Conservation (phyloP, 1,284 basidiomycete genomes). For the Ceratobasidium sp. region DNA sequence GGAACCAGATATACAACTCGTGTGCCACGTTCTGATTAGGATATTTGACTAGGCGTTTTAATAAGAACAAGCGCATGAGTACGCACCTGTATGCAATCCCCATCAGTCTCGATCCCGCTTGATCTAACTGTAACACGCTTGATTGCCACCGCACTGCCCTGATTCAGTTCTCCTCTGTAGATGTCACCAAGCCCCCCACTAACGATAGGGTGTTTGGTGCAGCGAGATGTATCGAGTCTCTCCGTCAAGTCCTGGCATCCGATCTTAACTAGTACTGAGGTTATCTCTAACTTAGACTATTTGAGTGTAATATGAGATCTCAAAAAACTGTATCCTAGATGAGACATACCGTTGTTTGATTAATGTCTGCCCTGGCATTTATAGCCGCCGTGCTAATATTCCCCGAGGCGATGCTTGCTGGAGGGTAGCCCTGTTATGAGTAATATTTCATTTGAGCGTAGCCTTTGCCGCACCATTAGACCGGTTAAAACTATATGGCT, state of each 20-base stretch:
- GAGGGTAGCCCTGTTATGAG: too few species aligned
- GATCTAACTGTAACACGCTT: not conserved
- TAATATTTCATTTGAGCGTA: too few species aligned
- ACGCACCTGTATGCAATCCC: not conserved
- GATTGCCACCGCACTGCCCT: not conserved
- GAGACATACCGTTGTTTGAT: not conserved
- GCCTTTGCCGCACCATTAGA: too few species aligned
- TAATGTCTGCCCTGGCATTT: too few species aligned
- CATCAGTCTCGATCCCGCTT: not conserved
- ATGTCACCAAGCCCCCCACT: constrained; percentile 14
- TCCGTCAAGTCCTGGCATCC: constrained; percentile 18
- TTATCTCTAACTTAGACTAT: not conserved
- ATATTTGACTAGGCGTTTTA: too few species aligned
- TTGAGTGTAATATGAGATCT: not conserved
- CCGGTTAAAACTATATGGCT: too few species aligned
- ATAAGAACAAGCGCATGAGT: not conserved
- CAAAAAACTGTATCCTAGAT: not conserved
- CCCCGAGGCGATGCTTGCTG: too few species aligned
- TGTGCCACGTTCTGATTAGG: not conserved
- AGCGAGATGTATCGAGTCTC: not conserved
- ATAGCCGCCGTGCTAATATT: too few species aligned
- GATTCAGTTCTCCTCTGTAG: not conserved
- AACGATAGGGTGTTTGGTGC: constrained; percentile 10
- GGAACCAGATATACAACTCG: not conserved
- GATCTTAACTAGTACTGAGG: not conserved